Conservation (phyloP, 345 rosid genomes). For the Cardamine occulta region DNA sequence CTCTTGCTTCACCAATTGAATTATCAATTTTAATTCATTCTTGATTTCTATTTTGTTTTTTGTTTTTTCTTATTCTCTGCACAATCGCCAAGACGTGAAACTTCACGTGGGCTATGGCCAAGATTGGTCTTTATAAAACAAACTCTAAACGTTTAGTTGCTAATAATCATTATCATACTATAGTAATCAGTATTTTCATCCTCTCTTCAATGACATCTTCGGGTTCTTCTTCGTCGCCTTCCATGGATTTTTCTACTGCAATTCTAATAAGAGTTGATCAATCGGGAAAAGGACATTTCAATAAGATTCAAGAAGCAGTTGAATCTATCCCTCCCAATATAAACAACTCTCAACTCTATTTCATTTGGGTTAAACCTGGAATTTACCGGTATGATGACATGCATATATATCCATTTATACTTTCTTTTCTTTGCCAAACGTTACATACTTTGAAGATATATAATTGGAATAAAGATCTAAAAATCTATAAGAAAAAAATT, state of each 20-base stretch:
- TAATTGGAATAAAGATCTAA: no score
- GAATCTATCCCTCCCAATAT: constrained; percentile 60
- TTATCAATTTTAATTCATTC: background rate
- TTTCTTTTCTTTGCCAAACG: background rate
- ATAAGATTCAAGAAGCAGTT: constrained; percentile 69
- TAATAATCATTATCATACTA: constrained; percentile 13
- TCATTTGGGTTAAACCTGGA: constrained; percentile 73
- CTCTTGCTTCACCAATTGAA: constrained; percentile 34
- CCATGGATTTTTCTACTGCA: constrained; percentile 47
- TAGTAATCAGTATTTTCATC: constrained; percentile 14
- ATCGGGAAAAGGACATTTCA: constrained; percentile 69
- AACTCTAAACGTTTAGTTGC: constrained; percentile 19
- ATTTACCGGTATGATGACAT: constrained; percentile 54
- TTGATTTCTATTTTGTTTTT: constrained; percentile 6
- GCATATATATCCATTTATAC: background rate
- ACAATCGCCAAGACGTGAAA: constrained; percentile 43
- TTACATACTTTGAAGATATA: background rate
- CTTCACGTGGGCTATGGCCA: constrained; percentile 44
- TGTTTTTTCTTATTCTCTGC: constrained; percentile 23
- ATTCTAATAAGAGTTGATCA: constrained; percentile 66
- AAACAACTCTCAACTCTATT: constrained; percentile 47
- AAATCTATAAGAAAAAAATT: background rate
- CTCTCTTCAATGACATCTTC: constrained; percentile 29
- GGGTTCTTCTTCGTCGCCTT: constrained; percentile 40
- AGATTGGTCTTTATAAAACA: constrained; percentile 38